phyloP scores from a whole-genome alignment of 208 protist species.

The Trypanosoma theileri region DNA sequence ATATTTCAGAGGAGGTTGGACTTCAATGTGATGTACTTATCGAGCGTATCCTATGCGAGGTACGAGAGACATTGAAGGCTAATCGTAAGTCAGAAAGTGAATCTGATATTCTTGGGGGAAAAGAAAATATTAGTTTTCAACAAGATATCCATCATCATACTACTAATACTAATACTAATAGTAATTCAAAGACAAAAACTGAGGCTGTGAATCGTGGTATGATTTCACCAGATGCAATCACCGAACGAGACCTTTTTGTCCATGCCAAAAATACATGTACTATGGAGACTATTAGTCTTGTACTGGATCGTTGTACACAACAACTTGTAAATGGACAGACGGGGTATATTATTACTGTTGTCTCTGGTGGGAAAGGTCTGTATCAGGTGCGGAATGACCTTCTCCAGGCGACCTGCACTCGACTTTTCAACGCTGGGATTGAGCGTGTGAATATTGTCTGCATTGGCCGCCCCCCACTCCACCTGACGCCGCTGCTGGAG shows the following conservation, averaged over 20 bases:
- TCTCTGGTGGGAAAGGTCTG: slow-evolving; percentile 80
- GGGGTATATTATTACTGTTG: slow-evolving; percentile 68
- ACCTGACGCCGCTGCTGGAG: slow-evolving; percentile 77
- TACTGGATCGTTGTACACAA: slow-evolving; percentile 68
- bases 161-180: not conserved
- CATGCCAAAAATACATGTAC: slow-evolving; percentile 70
- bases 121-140: not conserved
- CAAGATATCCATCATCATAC: not conserved
- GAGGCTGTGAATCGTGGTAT: not conserved
- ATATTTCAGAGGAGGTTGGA: slow-evolving; percentile 59
- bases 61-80: slow-evolving; percentile 14
- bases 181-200: not conserved
- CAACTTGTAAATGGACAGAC: slow-evolving; percentile 50
- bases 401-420: slow-evolving; percentile 61
- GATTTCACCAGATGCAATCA: slow-evolving; percentile 18
- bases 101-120: not conserved
- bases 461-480: slow-evolving; percentile 81
- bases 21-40: slow-evolving; percentile 75
- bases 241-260: slow-evolving; percentile 61
- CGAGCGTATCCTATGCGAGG: slow-evolving; percentile 48
- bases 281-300: slow-evolving; percentile 67
- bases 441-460: slow-evolving; percentile 72
- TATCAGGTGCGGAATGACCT: slow-evolving; percentile 71
- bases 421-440: slow-evolving; percentile 72
- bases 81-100: not conserved